phyloP scores from a whole-genome alignment of 306 rosid species.

The Castanea mollissima region DNA sequence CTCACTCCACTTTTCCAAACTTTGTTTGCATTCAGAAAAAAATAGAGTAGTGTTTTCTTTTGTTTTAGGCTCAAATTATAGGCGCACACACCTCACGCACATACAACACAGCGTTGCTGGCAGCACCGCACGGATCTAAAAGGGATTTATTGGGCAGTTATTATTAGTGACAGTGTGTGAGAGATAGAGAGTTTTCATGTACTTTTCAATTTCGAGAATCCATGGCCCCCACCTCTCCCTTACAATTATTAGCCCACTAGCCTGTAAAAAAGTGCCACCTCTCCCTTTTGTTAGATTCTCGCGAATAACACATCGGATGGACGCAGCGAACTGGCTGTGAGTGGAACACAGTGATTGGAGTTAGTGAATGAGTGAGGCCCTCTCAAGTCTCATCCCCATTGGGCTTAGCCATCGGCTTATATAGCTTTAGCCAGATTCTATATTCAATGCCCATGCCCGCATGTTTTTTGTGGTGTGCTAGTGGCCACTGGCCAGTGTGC shows the following conservation, averaged over 20 bases:
- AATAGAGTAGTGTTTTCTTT: too few relatives aligned
- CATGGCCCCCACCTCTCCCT: too few relatives aligned
- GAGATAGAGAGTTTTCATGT: background rate
- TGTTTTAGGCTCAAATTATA: too few relatives aligned
- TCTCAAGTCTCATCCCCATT: background rate
- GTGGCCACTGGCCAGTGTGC: background rate
- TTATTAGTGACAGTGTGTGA: background rate
- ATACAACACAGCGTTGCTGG: too few relatives aligned
- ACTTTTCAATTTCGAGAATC: conserved; percentile 1
- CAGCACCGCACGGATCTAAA: background rate
- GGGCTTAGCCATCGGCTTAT: background rate
- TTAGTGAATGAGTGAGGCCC: background rate
- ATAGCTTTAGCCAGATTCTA: background rate
- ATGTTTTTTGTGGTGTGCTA: background rate
- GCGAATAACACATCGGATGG: background rate
- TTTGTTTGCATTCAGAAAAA: too few relatives aligned
- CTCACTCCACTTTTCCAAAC: too few relatives aligned
- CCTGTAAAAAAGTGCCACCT: background rate
- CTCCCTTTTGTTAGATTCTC: background rate
- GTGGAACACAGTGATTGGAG: background rate
- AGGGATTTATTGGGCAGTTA: background rate
- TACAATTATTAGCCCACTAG: background rate
- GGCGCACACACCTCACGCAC: too few relatives aligned
- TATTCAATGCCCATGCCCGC: background rate
- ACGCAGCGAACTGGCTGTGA: conserved; percentile 19